These are phyloP conservation scores for Paxillus rubicundulus DNA, from an alignment of 768 basidiomycete species.

Conservation along the genomic window DNA sequence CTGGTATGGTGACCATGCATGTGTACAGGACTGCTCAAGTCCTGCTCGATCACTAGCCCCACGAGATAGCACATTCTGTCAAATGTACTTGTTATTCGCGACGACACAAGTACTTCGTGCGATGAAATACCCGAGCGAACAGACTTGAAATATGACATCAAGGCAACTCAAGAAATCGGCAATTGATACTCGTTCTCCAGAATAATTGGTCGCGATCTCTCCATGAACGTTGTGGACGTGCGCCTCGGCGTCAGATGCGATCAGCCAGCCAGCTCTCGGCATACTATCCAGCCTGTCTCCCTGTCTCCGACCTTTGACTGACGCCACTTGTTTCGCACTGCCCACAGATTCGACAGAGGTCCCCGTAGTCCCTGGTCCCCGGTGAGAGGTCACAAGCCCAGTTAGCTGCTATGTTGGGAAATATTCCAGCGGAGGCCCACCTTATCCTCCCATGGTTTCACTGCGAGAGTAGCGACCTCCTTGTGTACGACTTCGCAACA, in stretches of 20 bases:
- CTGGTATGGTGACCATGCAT: neutral
- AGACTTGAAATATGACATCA: neutral
- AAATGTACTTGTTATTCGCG: no score
- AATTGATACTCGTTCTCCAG: conserved; percentile 15
- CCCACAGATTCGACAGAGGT: conserved; percentile 13
- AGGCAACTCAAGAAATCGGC: conserved; percentile 7
- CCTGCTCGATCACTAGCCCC: no score
- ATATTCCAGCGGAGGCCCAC: neutral
- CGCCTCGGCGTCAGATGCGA: conserved; percentile 20
- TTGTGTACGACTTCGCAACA: conserved; percentile 18
- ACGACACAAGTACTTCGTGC: neutral
- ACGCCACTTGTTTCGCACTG: conserved; percentile 21
- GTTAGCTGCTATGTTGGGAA: neutral
- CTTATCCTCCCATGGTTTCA: conserved; percentile 1
- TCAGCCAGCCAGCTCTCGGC: conserved; percentile 21
- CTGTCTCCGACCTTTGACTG: conserved; percentile 13
- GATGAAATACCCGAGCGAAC: neutral
- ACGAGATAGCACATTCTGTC: no score
- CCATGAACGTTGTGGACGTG: conserved; percentile 16
- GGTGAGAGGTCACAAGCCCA: neutral
- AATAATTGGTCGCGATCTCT: conserved; percentile 2
- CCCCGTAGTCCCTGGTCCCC: conserved; percentile 16
- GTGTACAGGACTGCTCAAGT: no score
- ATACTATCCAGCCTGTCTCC: neutral
- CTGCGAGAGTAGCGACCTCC: neutral